A percentile compares a stretch with the other conserved stretches of the same genome.
phyloP scores from a whole-genome alignment of 2,329 filamentous ascomycete genomes.

The Claviceps pusilla region DNA sequence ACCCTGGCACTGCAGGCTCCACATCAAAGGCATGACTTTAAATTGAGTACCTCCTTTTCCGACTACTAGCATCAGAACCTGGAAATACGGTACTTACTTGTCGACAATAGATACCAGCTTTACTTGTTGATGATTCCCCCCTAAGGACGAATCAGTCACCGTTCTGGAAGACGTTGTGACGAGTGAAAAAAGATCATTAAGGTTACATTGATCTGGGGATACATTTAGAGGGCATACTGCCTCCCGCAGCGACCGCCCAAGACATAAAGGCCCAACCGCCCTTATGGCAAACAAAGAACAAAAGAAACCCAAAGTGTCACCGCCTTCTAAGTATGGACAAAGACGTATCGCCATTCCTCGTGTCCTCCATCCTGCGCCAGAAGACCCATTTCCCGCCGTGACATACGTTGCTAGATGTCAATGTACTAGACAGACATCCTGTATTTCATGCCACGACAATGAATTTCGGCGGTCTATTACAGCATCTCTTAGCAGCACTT shows the following conservation, averaged over 20 bases:
- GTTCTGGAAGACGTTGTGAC: background rate
- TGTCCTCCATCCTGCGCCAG: constrained; percentile 17
- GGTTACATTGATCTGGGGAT: constrained; percentile 21
- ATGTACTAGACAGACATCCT: constrained; percentile 16
- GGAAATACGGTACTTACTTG: too few relatives aligned
- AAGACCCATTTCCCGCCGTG: constrained; percentile 15
- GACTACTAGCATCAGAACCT: too few relatives aligned
- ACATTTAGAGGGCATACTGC: constrained; percentile 20
- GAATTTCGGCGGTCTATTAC: constrained; percentile 7
- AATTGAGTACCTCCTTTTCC: too few relatives aligned
- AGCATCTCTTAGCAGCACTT: constrained; percentile 56
- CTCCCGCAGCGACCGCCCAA: constrained; percentile 22
- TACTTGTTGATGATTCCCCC: background rate
- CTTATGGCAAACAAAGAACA: constrained; percentile 25
- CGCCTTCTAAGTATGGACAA: constrained; percentile 24
- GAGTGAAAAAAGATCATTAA: constrained; percentile 12
- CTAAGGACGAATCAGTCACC: background rate
- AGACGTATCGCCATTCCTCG: constrained; percentile 21
- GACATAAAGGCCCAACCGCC: constrained; percentile 22
- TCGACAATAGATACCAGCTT: too few relatives aligned
- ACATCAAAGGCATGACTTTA: background rate
- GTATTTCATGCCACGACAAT: constrained; percentile 10
- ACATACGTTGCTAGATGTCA: constrained; percentile 18
- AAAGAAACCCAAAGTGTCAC: constrained; percentile 24
- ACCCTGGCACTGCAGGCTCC: background rate